Base-by-base conservation (phyloP, 2,329 filamentous ascomycete genomes). In the Fusarium guadeloupense region DNA sequence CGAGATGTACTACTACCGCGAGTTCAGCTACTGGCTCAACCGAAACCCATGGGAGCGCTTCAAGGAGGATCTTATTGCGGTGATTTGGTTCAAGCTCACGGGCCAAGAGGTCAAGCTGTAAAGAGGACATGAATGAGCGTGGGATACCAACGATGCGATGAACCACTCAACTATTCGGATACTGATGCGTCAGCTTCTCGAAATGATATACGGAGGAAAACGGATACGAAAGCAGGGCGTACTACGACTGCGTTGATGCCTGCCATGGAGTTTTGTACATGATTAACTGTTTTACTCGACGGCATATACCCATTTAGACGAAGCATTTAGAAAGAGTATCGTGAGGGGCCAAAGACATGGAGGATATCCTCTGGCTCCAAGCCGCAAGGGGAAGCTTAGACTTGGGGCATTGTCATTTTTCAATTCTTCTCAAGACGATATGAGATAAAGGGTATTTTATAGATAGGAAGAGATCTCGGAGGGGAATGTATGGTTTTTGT, bases 1-100 rank as follows among this genome's bases (percentile, higher is more conserved):
- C 31, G 95, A 99, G 78, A 97, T 99, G 88, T 97, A 97, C 79
- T 89, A 90, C 74, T 99, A 93, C 79, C 90, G 93, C 46, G 89
- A 97, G 75, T 84, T 96, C 71, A 96, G 92, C 80, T 94, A 96
- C 75, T 89, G 88, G 76, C 84, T 97, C 60, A 97, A 97, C 80
- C 86, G 92, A 45, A 91, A 86, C 44, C 82, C 79, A 50, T 97
- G 92, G 92, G 90, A 96, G 79, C 79, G 79, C 21, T 89, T 89
- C 77, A 89, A 89, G 80, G 86, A 89, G 72, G 86, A 89, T 62
- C 72, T 88, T 16, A 69, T 89, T 14, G 85, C 85, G 25, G 77
- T 83, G 39, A 74, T 85, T 54, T 88, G 85, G 85, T 85, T 80
- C 73, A 88, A 88, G 75, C 69, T 89, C 39, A 89, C 85, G 1